Percentiles rank a stretch among this genome's conserved stretches.
These are phyloP conservation scores for Aspergillus coremiiformis DNA, from an alignment of 495 filamentous ascomycete genomes.

Conservation along the genomic window DNA sequence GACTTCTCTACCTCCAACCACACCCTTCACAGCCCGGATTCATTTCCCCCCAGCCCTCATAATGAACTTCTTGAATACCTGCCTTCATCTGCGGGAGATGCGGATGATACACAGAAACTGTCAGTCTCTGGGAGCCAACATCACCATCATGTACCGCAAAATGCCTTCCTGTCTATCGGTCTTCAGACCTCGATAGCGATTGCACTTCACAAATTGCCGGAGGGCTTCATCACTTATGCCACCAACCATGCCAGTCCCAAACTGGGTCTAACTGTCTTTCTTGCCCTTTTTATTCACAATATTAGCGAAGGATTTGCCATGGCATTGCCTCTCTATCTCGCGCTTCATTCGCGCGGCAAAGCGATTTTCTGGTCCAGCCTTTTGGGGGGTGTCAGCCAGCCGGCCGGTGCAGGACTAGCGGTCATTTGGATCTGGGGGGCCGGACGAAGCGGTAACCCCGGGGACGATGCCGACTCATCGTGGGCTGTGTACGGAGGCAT, in stretches of 20 bases:
- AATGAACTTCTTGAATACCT: slow-evolving; percentile 5
- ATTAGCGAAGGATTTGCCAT: slow-evolving; percentile 95
- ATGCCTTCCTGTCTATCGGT: slow-evolving; percentile 87
- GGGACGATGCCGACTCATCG: slow-evolving; percentile 41
- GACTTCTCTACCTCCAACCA: slow-evolving; percentile 2
- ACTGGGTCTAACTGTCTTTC: slow-evolving; percentile 84
- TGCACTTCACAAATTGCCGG: slow-evolving; percentile 91
- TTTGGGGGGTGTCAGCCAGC: slow-evolving; percentile 80
- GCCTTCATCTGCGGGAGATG: slow-evolving; percentile 15
- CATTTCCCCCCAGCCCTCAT: slow-evolving; percentile 9
- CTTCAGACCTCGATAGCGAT: slow-evolving; percentile 92
- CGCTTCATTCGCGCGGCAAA: slow-evolving; percentile 62
- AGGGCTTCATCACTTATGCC: slow-evolving; percentile 97
- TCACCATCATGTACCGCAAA: slow-evolving; percentile 94
- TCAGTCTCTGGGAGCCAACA: slow-evolving; percentile 44
- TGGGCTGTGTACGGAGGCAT: slow-evolving; percentile 77
- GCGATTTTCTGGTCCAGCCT: slow-evolving; percentile 81
- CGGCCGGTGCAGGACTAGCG: slow-evolving; percentile 75
- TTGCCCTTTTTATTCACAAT: slow-evolving; percentile 95
- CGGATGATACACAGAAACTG: slow-evolving; percentile 18
- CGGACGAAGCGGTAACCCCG: slow-evolving; percentile 39
- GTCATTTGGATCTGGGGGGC: slow-evolving; percentile 71
- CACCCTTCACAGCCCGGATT: neutral
- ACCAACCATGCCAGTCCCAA: slow-evolving; percentile 91
- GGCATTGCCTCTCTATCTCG: slow-evolving; percentile 85